Conservation (phyloP, 805 yeast genomes). For the Saccharomyces paradoxus region DNA sequence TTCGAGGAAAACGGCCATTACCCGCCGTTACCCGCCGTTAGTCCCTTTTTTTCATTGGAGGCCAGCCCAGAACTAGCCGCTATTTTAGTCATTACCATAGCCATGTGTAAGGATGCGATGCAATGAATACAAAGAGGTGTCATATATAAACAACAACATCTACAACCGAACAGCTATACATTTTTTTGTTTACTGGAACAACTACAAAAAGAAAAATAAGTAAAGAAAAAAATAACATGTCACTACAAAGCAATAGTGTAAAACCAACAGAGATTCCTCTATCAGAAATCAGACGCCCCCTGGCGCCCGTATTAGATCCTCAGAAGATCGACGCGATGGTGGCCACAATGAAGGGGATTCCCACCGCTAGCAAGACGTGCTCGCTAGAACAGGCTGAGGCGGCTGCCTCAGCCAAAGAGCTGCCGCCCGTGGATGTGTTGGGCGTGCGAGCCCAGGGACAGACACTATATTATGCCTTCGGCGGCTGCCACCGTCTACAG, state of each 20-base stretch:
- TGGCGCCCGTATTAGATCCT: slow-evolving; percentile 73
- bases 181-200: not conserved
- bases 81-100: not conserved
- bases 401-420: slow-evolving; percentile 40
- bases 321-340: slow-evolving; percentile 75
- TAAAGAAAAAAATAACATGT: slow-evolving; percentile 36
- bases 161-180: not conserved
- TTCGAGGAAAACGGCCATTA: not conserved
- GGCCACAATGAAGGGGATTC: slow-evolving; percentile 55
- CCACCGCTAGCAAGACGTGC: slow-evolving; percentile 59
- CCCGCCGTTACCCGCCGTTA: not conserved
- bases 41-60: no score
- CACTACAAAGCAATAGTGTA: slow-evolving; percentile 56
- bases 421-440: slow-evolving; percentile 79
- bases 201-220: slow-evolving; percentile 1
- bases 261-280: slow-evolving; percentile 57
- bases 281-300: slow-evolving; percentile 64
- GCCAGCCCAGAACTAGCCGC: not conserved
- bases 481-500: slow-evolving; percentile 86
- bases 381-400: slow-evolving; percentile 36
- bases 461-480: slow-evolving; percentile 69
- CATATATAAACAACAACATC: slow-evolving; percentile 3
- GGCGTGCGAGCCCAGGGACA: slow-evolving; percentile 56
- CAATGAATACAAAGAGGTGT: not conserved
- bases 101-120: not conserved